Percentiles rank a stretch among this genome's conserved stretches.
phyloP scores from a whole-genome alignment of 1,284 basidiomycete species.

The Ganoderma sinense region DNA sequence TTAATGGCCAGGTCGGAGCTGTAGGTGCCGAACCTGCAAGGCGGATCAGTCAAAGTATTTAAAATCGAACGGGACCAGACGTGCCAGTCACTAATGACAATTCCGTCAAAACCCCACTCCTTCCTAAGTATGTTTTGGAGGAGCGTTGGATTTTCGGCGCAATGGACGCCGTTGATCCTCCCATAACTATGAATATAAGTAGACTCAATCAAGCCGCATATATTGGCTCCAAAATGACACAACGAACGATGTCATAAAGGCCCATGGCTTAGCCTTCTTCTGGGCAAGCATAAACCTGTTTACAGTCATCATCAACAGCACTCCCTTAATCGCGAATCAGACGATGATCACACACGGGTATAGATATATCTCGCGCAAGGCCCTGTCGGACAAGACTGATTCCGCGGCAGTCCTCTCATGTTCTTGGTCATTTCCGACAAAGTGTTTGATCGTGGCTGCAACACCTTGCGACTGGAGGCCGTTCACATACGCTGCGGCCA shows the following conservation, averaged over 20 bases:
- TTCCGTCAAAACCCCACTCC: conserved; percentile 74
- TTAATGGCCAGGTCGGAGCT: conserved; percentile 65
- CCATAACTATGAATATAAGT: conserved; percentile 62
- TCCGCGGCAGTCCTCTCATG: conserved; percentile 69
- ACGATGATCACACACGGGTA: conserved; percentile 59
- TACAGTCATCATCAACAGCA: neutral
- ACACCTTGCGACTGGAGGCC: conserved; percentile 72
- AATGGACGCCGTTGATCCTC: conserved; percentile 68
- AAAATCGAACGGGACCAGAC: conserved; percentile 17
- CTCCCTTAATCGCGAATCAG: neutral
- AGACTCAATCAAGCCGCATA: conserved; percentile 14
- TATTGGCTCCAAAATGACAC: neutral
- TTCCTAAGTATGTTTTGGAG: conserved; percentile 65
- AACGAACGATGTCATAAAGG: conserved; percentile 67
- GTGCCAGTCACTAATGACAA: conserved; percentile 74
- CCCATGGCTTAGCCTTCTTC: conserved; percentile 63
- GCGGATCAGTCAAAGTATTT: conserved; percentile 11
- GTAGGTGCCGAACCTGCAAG: conserved; percentile 66
- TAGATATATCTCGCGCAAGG: conserved; percentile 75
- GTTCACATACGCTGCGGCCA: conserved; percentile 71
- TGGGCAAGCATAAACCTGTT: conserved; percentile 75
- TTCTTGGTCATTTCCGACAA: conserved; percentile 71
- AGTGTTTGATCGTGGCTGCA: conserved; percentile 60
- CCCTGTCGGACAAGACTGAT: conserved; percentile 67
- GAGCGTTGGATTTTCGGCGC: conserved; percentile 63